A percentile compares a stretch with the other conserved stretches of the same genome.
Conservation (phyloP, 2,329 filamentous ascomycete species). For the Cladosporium phlei region DNA sequence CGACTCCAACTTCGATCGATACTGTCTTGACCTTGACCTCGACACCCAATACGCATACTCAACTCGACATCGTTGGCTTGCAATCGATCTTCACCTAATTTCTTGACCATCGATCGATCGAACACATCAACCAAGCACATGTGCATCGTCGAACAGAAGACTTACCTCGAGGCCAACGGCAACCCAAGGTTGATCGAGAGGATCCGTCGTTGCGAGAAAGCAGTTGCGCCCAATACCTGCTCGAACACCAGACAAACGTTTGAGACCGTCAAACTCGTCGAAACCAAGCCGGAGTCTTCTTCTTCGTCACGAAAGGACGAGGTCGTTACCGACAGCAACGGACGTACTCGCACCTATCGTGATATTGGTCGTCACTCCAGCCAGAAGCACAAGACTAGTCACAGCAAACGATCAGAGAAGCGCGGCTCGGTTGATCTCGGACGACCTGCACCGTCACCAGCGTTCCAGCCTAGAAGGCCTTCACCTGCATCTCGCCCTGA, state of each 20-base stretch:
- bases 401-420: slow-evolving; percentile 13
- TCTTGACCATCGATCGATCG: neutral
- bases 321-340: slow-evolving; percentile 22
- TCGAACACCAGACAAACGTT: slow-evolving; percentile 13
- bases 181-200: slow-evolving; percentile 20
- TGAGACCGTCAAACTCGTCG: slow-evolving; percentile 17
- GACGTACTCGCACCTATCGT: slow-evolving; percentile 21
- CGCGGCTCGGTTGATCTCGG: slow-evolving; percentile 18
- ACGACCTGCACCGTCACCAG: slow-evolving; percentile 18
- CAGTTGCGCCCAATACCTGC: slow-evolving; percentile 20
- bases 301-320: slow-evolving; percentile 16
- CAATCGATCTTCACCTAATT: no score
- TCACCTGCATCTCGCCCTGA: slow-evolving; percentile 3
- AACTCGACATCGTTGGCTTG: no score
- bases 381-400: slow-evolving; percentile 20
- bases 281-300: slow-evolving; percentile 19
- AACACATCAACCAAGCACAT: slow-evolving; percentile 17
- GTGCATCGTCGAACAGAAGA: slow-evolving; percentile 29
- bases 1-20: neutral
- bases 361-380: slow-evolving; percentile 19
- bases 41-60: neutral
- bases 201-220: slow-evolving; percentile 21
- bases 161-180: slow-evolving; percentile 24
- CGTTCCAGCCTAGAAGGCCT: slow-evolving; percentile 27
- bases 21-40: neutral